Evolutionary conservation across 192 early-diverging fungal species (phyloP).

Genomic region (Coemansia sp.): DNA sequence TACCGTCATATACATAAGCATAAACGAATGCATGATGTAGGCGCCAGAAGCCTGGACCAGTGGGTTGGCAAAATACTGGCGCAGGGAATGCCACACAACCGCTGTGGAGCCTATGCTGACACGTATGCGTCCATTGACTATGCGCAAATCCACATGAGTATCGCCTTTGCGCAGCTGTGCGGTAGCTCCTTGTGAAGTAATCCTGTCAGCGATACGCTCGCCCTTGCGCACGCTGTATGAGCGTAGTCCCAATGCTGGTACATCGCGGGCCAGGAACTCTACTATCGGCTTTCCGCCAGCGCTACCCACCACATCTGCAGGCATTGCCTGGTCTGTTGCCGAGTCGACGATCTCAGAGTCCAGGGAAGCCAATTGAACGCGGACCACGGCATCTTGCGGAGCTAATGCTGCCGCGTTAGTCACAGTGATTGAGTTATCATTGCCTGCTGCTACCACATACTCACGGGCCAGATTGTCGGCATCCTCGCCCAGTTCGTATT

Average conservation of each 20-base stretch:
- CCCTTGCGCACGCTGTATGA: slow-evolving; percentile 12
- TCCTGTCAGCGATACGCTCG: neutral
- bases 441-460: neutral
- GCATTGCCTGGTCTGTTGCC: neutral
- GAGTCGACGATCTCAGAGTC: slow-evolving; percentile 22
- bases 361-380: slow-evolving; percentile 20
- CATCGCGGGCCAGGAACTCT: slow-evolving; percentile 30
- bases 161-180: slow-evolving; percentile 18
- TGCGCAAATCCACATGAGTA: slow-evolving; percentile 13
- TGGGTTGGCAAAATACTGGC: slow-evolving; percentile 47
- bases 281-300: slow-evolving; percentile 9
- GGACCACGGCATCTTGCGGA: slow-evolving; percentile 32
- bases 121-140: slow-evolving; percentile 10
- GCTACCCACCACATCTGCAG: neutral
- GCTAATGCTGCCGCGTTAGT: slow-evolving; percentile 25
- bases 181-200: neutral
- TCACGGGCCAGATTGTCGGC: neutral
- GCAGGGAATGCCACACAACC: slow-evolving; percentile 31
- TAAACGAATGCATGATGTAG: slow-evolving; percentile 53
- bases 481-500: neutral
- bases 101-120: neutral
- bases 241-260: slow-evolving; percentile 29
- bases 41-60: slow-evolving; percentile 45
- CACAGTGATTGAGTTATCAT: slow-evolving; percentile 14
- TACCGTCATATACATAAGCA: slow-evolving; percentile 39